Base-by-base conservation (phyloP, 1,139 yeast species). In the Diutina sp. region DNA sequence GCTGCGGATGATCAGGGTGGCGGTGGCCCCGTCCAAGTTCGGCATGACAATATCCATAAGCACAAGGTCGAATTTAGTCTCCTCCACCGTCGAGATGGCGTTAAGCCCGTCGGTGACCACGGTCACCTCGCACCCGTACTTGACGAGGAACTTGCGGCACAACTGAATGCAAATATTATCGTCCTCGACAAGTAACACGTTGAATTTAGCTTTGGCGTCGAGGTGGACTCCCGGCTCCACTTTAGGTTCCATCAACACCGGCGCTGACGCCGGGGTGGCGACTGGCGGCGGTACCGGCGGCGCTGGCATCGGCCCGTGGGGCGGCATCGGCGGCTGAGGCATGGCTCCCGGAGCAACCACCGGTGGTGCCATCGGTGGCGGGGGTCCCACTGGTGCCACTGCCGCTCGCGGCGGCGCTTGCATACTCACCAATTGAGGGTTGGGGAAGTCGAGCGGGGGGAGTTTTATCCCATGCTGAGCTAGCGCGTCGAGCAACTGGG, bases 1-100 rank as follows among this genome's bases (percentile, higher is more conserved):
- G 21, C 87, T 83, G 61, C 97, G 77, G 58, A 91, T 90, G 51
- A 90, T 84, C 55, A 90, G 84, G 2, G 97, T 86, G 1, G 97
- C 96, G 1, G 95, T 85, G 7, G 96, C 95, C 54, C 98, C 98
- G 68, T 91, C 97, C 57, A 91, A 73, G 66, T 88, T 88, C 2
- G 97, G 97, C 93, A 91, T 87, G 29, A 91, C 95, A 56, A 88
- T 89, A 70, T 90, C 97, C 96, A 91, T 90, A 56, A 91, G 72
- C 1, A 91, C 95, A 58, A 90, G 72, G 67, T 90, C 96, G 66
- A 86, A 90, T 63, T 84, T 81, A 46, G 83, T 80, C 58, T 80
- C 81, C 67, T 89, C 96, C 55, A 89, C 84, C 1, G 87, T 85
- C 44, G 85, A 80, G 55, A 93, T 90, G 2, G 97, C 97, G 52